These are phyloP conservation scores for Neoarthrinium moseri DNA, from an alignment of 2,329 filamentous ascomycete species.

Conservation along the genomic window DNA sequence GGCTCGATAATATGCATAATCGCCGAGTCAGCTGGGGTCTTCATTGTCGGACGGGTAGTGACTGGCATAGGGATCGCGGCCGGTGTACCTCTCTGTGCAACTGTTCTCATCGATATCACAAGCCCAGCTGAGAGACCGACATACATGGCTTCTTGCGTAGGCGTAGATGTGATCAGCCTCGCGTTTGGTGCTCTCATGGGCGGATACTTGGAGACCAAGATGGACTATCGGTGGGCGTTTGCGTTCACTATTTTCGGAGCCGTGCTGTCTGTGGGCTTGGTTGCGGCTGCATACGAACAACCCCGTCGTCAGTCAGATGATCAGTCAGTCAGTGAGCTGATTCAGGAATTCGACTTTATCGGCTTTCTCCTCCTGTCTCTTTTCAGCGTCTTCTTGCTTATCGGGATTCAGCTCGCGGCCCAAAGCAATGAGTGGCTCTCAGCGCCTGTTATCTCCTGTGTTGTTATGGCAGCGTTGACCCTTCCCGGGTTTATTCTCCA, in stretches of 20 bases:
- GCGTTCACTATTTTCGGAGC: slow-evolving; percentile 11
- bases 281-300: slow-evolving; percentile 6
- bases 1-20: slow-evolving; percentile 10
- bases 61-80: slow-evolving; percentile 10
- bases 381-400: slow-evolving; percentile 7
- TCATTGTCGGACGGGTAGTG: slow-evolving; percentile 9
- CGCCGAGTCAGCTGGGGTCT: slow-evolving; percentile 8
- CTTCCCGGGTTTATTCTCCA: slow-evolving; percentile 8
- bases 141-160: slow-evolving; percentile 12
- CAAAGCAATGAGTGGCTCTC: slow-evolving; percentile 7
- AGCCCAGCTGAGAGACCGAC: slow-evolving; percentile 7
- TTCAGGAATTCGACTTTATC: slow-evolving; percentile 10
- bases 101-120: slow-evolving; percentile 10
- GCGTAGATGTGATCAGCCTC: slow-evolving; percentile 10
- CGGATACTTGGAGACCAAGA: slow-evolving; percentile 10
- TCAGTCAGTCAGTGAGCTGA: slow-evolving; percentile 1
- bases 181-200: slow-evolving; percentile 10
- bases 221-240: slow-evolving; percentile 12
- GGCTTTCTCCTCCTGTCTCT: slow-evolving; percentile 5
- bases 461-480: background rate
- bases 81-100: slow-evolving; percentile 9
- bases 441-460: background rate
- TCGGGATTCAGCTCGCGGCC: slow-evolving; percentile 9
- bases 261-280: slow-evolving; percentile 1
- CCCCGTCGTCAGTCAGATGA: slow-evolving; percentile 2